Percentiles rank a stretch among this genome's conserved stretches.
phyloP scores from a whole-genome alignment of 129 eudicot genomes.

The Smallanthus sonchifolius region DNA sequence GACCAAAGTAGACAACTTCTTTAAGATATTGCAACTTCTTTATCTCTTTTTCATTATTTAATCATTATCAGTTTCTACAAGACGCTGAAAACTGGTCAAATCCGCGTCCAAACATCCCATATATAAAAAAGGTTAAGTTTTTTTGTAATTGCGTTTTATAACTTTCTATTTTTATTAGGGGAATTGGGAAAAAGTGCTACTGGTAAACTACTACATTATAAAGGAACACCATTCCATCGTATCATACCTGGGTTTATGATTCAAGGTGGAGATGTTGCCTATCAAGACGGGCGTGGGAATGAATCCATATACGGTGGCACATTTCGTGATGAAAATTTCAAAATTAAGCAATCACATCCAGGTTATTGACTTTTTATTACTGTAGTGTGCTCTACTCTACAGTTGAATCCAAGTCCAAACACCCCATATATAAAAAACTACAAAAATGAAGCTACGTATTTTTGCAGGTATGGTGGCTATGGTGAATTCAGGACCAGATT shows the following conservation, averaged over 20 bases:
- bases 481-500: conserved; percentile 96
- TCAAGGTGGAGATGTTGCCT: conserved; percentile 86
- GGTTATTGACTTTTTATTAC: conserved; percentile 35
- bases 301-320: conserved; percentile 71
- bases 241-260: conserved; percentile 94
- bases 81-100: not conserved
- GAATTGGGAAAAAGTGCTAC: conserved; percentile 62
- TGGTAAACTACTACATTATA: conserved; percentile 70
- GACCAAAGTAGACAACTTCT: not conserved
- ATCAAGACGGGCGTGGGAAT: conserved; percentile 65
- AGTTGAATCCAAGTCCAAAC: not conserved
- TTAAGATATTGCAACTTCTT: not conserved
- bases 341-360: conserved; percentile 75
- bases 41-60: not conserved
- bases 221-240: conserved; percentile 85
- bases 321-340: conserved; percentile 77
- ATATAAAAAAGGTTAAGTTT: not conserved
- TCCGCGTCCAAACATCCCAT: not conserved
- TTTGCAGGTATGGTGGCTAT: conserved; percentile 75
- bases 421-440: no score
- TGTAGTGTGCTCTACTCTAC: not conserved
- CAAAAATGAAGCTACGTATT: not conserved
- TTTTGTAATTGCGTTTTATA: not conserved
- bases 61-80: not conserved
- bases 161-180: conserved; percentile 47